Base-by-base conservation (phyloP, 2,329 filamentous ascomycete species). In the Penicillium sp. region DNA sequence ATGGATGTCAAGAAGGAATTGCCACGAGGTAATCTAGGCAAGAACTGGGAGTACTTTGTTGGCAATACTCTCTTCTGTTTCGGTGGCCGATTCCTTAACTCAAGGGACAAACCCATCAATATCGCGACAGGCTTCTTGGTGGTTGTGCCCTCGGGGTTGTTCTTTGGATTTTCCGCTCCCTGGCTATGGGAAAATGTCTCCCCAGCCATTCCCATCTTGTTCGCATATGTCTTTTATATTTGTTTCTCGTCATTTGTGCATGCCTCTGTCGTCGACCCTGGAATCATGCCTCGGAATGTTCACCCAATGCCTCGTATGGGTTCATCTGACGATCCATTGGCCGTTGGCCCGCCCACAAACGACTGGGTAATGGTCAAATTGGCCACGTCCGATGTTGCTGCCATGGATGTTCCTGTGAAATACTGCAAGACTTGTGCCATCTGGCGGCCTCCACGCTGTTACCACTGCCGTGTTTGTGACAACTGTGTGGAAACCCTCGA, bases 361-460 rank as follows among this genome's bases (percentile, higher is more conserved):
- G 92, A 96, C 74, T 99, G 95, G 95, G 90, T 91, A 7, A 86
- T 96, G 80, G 90, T 98, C 67, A 90, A 93, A 70, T 91, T 92
- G 10, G 86, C 89, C 39, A 89, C 88, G 60, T 87, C 86, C 10
- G 79, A 79, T 31, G 89, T 90, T 35, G 89, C 92, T 9, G 93
- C 93, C 6, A 97, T 99, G 91, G 95, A 99, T 74, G 93, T 99
- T 1, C 95, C 95, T 0, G 93, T 94, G 61, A 98, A 99, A 78
- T 97, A 96, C 78, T 99, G 95, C 84, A 94, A 93, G 73, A 96
- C 93, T 18, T 99, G 95, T 81, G 92, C 92, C 70, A 93, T 99
- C 66, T 99, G 95, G 95, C 90, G 95, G 2, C 95, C 95, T 37
- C 93, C 94, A 31, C 90, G 95, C 59, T 92, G 92, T 59, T 96